Base-by-base conservation (phyloP, 2,329 filamentous ascomycete species). In the Talaromyces sp. region DNA sequence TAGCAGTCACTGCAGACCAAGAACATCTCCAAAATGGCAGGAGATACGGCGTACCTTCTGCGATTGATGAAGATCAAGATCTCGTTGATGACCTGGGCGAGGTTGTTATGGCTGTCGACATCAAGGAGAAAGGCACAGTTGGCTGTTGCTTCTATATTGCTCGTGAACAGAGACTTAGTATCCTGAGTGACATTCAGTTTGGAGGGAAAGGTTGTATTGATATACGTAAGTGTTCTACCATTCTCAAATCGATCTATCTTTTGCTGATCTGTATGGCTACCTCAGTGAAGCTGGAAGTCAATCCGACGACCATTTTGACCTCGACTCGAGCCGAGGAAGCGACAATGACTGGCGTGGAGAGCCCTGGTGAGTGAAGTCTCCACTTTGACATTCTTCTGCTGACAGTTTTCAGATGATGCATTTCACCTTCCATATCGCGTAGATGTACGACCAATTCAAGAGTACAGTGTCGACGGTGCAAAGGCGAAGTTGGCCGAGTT, bases 141-240 rank as follows among this genome's bases (percentile, higher is more conserved):
- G 93, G 93, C 0, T 97, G 91, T 70, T 87, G 89, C 46, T 96
- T 93, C 68, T 96, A 93, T 68, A 78, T 87, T 48, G 85, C 86
- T 5, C 75, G 80, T 25, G 84, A 91, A 39, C 86, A 89, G 66
- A 84, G 80, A 36, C 73, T 97, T 3, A 87, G 83, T 59, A 79
- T 96, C 43, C 85, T 95, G 68, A 86, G 93, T 68, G 92, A 97
- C 64, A 80, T 89, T 9, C 79, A 83, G 15, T 78, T 84, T 63
- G 87, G 86, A 4, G 85, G 84, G n/a, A 70, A 84, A n/a, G 85
- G 89, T 36, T 76, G 87, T 11, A 76, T 88, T n/a, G 84, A 89
- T 60, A 84, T 81, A 4, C 64, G 78, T 79, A 60, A 48, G 71
- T n/a, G n/a, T n/a, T n/a, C 13, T 9, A 25, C 9, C 35, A 39